These are phyloP conservation scores for Symmetrospora coprosmae DNA, from an alignment of 768 basidiomycete genomes.

Conservation along the genomic window DNA sequence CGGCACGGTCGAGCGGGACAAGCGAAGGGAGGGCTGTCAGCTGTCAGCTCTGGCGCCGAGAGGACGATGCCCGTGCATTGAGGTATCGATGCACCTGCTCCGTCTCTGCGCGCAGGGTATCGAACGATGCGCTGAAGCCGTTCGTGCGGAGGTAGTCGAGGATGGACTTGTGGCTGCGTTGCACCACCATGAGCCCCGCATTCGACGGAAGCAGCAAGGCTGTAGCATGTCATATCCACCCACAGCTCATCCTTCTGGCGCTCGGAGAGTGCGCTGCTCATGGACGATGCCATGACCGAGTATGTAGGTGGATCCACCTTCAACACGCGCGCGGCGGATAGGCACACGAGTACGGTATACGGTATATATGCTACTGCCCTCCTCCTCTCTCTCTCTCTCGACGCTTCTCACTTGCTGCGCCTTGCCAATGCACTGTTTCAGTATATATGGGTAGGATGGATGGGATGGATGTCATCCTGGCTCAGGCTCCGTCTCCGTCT, in stretches of 20 bases:
- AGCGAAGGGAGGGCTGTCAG: neutral
- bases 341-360: no score
- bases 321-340: no score
- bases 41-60: neutral
- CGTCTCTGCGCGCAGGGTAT: constrained; percentile 31
- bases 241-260: constrained; percentile 23
- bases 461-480: no score
- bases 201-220: neutral
- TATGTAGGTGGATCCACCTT: no score
- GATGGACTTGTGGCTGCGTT: constrained; percentile 36
- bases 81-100: constrained; percentile 3
- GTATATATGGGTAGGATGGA: no score
- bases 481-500: no score
- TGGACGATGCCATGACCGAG: neutral
- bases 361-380: no score
- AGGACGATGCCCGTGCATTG: neutral
- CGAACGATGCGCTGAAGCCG: constrained; percentile 31
- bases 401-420: no score
- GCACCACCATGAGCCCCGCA: neutral
- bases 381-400: no score
- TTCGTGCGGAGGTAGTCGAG: constrained; percentile 37
- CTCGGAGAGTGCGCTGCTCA: constrained; percentile 22
- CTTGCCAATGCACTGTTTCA: no score
- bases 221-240: neutral
- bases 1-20: neutral